These are phyloP conservation scores for Fusarium transvaalense DNA, from an alignment of 2,329 filamentous ascomycete species.

Conservation along the genomic window DNA sequence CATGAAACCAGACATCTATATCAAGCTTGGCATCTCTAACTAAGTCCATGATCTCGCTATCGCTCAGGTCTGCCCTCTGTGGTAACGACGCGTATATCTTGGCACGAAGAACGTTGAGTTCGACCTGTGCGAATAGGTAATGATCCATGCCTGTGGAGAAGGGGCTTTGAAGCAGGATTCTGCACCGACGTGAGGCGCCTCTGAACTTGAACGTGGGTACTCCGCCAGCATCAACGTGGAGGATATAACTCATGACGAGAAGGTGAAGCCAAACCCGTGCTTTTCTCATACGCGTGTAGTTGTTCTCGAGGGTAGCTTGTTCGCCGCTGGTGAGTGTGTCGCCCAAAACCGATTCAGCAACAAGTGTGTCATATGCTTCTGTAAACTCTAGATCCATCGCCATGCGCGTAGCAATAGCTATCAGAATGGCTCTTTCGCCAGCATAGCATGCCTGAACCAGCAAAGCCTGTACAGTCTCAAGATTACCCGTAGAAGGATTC, in stretches of 20 bases:
- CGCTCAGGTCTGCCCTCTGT: neutral
- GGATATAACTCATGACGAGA: constrained; percentile 13
- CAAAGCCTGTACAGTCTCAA: constrained; percentile 18
- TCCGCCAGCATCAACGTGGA: constrained; percentile 18
- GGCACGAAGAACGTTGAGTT: constrained; percentile 18
- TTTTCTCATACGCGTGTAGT: constrained; percentile 1
- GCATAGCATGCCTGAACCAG: constrained; percentile 25
- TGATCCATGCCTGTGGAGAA: constrained; percentile 24
- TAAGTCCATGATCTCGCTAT: constrained; percentile 16
- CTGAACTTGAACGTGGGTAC: constrained; percentile 21
- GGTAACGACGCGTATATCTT: constrained; percentile 23
- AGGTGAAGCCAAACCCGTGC: constrained; percentile 21
- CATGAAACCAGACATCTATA: constrained; percentile 26
- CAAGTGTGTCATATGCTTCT: constrained; percentile 13
- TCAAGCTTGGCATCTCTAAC: constrained; percentile 23
- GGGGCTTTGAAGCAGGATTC: constrained; percentile 7
- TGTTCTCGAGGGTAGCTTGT: neutral
- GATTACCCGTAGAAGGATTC: constrained; percentile 6
- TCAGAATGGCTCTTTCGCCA: constrained; percentile 10
- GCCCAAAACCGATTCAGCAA: constrained; percentile 4
- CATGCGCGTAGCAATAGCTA: constrained; percentile 19
- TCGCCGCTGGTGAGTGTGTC: neutral
- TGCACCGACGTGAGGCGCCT: constrained; percentile 15
- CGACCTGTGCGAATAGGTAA: constrained; percentile 18
- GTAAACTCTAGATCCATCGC: constrained; percentile 23